Percentiles rank a stretch among this genome's conserved stretches.
These are phyloP conservation scores for Didymella segeticola DNA, from an alignment of 2,329 filamentous ascomycete species.

Conservation along the genomic window DNA sequence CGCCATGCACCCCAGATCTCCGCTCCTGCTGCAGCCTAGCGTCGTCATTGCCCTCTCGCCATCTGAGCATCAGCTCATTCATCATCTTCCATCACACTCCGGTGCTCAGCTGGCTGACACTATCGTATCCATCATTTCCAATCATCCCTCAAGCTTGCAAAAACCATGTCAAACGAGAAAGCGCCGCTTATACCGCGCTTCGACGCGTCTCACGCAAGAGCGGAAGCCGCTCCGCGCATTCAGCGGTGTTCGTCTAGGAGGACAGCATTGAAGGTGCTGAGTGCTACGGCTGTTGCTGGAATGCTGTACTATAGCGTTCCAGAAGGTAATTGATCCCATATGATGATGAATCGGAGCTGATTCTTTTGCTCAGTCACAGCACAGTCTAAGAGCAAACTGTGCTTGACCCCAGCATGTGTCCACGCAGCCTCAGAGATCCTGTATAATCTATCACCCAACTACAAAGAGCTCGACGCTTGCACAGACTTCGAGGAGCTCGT, in stretches of 20 bases:
- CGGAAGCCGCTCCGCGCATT: conserved; percentile 16
- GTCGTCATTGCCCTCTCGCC: conserved; percentile 21
- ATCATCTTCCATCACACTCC: conserved; percentile 12
- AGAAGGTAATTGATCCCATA: conserved; percentile 5
- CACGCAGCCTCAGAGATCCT: conserved; percentile 69
- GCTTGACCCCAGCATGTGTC: conserved; percentile 66
- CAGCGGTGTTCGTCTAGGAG: conserved; percentile 22
- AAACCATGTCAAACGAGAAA: conserved; percentile 32
- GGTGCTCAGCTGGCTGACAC: conserved; percentile 37
- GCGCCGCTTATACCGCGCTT: conserved; percentile 26
- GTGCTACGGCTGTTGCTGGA: conserved; percentile 25
- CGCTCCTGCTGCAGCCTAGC: conserved; percentile 20
- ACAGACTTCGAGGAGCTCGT: conserved; percentile 72
- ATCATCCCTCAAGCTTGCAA: not conserved
- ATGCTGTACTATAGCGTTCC: conserved; percentile 30
- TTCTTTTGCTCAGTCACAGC: not conserved
- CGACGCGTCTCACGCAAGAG: conserved; percentile 1
- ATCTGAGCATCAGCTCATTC: conserved; percentile 2
- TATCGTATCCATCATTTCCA: not conserved
- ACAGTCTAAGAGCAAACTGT: conserved; percentile 41
- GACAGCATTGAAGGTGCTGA: conserved; percentile 24
- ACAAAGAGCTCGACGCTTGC: conserved; percentile 70
- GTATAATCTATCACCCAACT: conserved; percentile 67
- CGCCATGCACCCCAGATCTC: conserved; percentile 32
- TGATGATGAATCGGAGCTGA: not conserved